These are phyloP conservation scores for Mercurialis annua DNA, from an alignment of 345 rosid species.

Conservation along the genomic window DNA sequence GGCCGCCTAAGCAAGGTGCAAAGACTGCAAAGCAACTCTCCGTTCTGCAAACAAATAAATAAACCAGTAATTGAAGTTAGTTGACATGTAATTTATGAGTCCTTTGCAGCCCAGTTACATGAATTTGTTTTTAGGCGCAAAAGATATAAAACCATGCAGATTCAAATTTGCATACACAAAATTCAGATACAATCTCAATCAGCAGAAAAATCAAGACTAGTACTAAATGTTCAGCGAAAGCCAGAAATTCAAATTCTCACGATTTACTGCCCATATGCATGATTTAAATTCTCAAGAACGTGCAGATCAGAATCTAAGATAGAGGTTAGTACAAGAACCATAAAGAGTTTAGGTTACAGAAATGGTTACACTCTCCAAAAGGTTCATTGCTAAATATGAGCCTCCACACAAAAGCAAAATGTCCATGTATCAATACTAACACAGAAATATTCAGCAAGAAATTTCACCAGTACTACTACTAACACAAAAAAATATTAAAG, in stretches of 20 bases:
- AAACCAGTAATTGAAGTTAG: neutral
- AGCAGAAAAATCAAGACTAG: neutral
- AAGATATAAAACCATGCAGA: neutral
- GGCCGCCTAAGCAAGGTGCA: constrained; percentile 39
- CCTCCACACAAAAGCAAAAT: neutral
- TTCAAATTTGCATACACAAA: neutral
- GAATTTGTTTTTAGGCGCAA: neutral
- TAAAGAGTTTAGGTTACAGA: no score
- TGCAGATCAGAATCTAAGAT: no score
- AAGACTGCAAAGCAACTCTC: constrained; percentile 58
- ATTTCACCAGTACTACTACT: neutral
- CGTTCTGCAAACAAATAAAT: constrained; percentile 45
- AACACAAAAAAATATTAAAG: neutral
- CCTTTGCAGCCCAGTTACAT: no score
- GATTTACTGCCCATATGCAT: no score
- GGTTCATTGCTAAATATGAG: no score
- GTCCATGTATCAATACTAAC: neutral
- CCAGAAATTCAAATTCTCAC: no score
- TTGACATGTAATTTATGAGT: neutral
- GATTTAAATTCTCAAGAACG: neutral
- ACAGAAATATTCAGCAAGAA: neutral
- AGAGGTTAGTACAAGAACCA: no score
- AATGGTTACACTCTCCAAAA: no score
- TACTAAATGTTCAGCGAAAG: no score
- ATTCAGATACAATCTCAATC: constrained; percentile 25